Conservation (phyloP, 23 red algal species). For the Pyropia haitanensis region DNA sequence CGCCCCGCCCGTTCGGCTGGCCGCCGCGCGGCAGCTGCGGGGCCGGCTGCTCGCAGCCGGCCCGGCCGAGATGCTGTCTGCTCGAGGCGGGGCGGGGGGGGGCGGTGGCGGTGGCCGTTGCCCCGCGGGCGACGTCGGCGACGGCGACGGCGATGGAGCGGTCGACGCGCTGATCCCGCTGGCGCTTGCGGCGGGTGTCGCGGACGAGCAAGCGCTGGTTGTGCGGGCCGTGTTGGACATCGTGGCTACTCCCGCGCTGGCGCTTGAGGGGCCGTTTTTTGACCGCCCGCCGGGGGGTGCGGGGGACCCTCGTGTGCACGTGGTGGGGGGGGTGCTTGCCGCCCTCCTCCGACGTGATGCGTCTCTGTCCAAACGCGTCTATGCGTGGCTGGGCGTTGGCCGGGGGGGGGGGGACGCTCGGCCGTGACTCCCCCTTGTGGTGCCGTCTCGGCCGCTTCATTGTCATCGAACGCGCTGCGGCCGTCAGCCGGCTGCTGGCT, state of each 20-base stretch:
- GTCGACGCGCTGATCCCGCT: slow-evolving; percentile 33
- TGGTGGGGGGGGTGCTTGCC: slow-evolving; percentile 50
- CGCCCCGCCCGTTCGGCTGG: slow-evolving; percentile 40
- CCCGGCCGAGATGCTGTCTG: neutral
- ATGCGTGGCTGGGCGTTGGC: slow-evolving; percentile 36
- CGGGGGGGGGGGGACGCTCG: too few species aligned
- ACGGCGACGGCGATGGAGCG: too few species aligned
- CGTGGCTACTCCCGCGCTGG: slow-evolving; percentile 30
- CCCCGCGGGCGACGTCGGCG: slow-evolving; percentile 1
- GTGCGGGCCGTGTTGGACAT: slow-evolving; percentile 60
- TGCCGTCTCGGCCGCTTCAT: too few species aligned
- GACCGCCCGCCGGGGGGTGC: slow-evolving; percentile 8
- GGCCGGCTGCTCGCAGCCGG: slow-evolving; percentile 3
- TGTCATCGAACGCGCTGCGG: too few species aligned
- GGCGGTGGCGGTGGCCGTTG: slow-evolving; percentile 15
- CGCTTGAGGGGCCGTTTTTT: slow-evolving; percentile 54
- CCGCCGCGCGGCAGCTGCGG: slow-evolving; percentile 40
- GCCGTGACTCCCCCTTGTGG: too few species aligned
- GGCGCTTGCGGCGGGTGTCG: slow-evolving; percentile 55
- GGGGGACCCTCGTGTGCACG: slow-evolving; percentile 16
- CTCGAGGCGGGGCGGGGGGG: slow-evolving; percentile 10
- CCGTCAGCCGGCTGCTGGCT: too few species aligned
- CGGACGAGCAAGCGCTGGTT: slow-evolving; percentile 46
- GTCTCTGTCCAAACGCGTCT: slow-evolving; percentile 61
- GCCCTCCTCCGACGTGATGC: slow-evolving; percentile 48